Evolutionary conservation across 345 rosid genomes (phyloP), one percentile per base, ranked within the genome.

Genomic region (Corchorus capsularis): DNA sequence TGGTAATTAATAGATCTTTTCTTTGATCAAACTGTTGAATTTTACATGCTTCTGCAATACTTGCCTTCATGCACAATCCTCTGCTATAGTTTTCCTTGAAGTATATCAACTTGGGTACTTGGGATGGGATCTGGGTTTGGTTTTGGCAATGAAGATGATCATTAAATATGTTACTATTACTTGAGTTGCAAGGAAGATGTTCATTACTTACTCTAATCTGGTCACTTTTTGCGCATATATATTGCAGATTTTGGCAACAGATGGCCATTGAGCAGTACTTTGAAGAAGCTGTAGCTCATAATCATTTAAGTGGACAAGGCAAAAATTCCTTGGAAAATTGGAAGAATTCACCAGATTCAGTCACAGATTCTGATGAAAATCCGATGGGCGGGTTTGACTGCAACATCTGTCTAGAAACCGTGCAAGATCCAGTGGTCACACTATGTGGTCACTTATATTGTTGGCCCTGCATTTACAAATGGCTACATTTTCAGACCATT

Each of bases 381-480:
- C 81, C 55, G 15, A 79, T 82, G 13, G 77, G 81, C 13, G 83
- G 88, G 50, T 90, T 93, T 22, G 94, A 91, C 39, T 93, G 97
- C 88, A 89, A 89, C 78, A 95, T 95, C 54, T 93, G 99, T 83
- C 77, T 96, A 41, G 94, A 96, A 45, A 63, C 86, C 0, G 99
- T 90, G 46, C 91, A 84, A 63, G 98, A 96, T 17, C 98, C 99
- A 0, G 97, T 96, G 59, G 96, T 93, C 1, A 96, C 98, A 0
- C 90, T 88, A 69, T 96, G 98, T 1, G 99, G 99, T 65, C 99
- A 96, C 75, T 91, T 96, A 69, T 96, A 83, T 78, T 96, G 99
- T 77, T 96, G 98, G 98, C 97, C 97, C 11, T 96, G 99, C 72
- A 89, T 93, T 46, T 92, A 96, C 90, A 89, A 81, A 78, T 95